Percentiles rank a stretch among this genome's conserved stretches.
Conservation (phyloP, 148 eudicot genomes). For the Simmondsia chinensis region DNA sequence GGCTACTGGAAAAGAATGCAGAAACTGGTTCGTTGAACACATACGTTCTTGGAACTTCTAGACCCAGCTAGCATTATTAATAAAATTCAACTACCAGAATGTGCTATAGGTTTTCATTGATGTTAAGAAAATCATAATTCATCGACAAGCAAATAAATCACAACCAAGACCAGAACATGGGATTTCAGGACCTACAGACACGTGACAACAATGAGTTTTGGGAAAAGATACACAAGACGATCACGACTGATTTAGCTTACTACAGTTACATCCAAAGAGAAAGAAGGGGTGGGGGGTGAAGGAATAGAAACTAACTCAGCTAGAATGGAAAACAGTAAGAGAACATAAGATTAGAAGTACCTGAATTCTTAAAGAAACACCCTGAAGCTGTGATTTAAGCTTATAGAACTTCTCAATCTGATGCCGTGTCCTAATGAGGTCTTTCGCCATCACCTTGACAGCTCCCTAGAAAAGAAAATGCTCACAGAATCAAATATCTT, state of each 20-base stretch:
- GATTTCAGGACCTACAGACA: too few species aligned
- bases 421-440: slow-evolving; percentile 91
- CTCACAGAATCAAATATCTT: slow-evolving; percentile 8
- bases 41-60: too few species aligned
- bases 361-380: slow-evolving; percentile 95
- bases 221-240: background rate
- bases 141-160: too few species aligned
- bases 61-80: too few species aligned
- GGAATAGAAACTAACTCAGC: too few species aligned
- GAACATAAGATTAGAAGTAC: slow-evolving; percentile 14
- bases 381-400: slow-evolving; percentile 96
- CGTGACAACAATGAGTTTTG: too few species aligned
- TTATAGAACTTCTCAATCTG: slow-evolving; percentile 94
- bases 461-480: slow-evolving; percentile 58
- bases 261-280: background rate
- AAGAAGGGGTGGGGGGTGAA: background rate
- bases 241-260: background rate
- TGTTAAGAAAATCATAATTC: too few species aligned
- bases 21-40: too few species aligned
- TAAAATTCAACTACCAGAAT: too few species aligned
- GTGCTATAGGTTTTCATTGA: too few species aligned
- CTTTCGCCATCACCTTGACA: slow-evolving; percentile 97
- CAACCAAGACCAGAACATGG: too few species aligned
- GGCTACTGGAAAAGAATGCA: too few species aligned
- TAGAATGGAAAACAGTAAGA: background rate